Evolutionary conservation across 2,329 filamentous ascomycete genomes (phyloP).

Genomic region (Dothistroma septosporum): DNA sequence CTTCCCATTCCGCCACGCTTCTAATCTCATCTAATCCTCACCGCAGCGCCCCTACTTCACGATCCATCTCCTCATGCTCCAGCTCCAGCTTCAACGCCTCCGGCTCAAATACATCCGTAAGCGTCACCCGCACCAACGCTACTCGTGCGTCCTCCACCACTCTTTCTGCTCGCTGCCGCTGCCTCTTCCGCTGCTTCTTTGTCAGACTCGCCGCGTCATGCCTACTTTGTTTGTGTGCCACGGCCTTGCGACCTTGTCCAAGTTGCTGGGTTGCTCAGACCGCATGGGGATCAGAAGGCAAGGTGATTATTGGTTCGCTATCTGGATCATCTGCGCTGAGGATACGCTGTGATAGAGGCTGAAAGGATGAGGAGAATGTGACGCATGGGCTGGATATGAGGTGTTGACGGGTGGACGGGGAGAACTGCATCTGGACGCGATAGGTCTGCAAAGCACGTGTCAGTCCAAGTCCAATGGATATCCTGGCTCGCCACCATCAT

Average conservation of each 20-base stretch:
- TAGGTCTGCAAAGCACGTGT: neutral
- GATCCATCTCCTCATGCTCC: too few relatives aligned
- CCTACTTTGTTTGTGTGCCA: too few relatives aligned
- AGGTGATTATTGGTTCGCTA: neutral
- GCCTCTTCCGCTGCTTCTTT: neutral
- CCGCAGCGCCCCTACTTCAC: too few relatives aligned
- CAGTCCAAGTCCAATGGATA: neutral
- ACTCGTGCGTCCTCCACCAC: too few relatives aligned
- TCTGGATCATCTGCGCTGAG: neutral
- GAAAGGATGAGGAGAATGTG: neutral
- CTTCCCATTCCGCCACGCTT: too few relatives aligned
- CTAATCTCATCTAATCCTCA: too few relatives aligned
- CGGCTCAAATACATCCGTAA: too few relatives aligned
- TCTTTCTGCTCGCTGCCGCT: neutral
- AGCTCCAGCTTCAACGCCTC: too few relatives aligned
- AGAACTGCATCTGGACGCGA: neutral
- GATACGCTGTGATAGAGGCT: neutral
- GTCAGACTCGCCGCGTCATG: neutral
- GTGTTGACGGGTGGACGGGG: neutral
- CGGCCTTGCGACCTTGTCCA: too few relatives aligned
- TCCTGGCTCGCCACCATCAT: neutral
- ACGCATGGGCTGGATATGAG: neutral
- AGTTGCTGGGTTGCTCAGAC: neutral
- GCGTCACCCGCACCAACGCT: too few relatives aligned
- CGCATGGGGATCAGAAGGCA: neutral